phyloP scores from a whole-genome alignment of 2,329 filamentous ascomycete genomes.

The Ophiostoma ulmi region DNA sequence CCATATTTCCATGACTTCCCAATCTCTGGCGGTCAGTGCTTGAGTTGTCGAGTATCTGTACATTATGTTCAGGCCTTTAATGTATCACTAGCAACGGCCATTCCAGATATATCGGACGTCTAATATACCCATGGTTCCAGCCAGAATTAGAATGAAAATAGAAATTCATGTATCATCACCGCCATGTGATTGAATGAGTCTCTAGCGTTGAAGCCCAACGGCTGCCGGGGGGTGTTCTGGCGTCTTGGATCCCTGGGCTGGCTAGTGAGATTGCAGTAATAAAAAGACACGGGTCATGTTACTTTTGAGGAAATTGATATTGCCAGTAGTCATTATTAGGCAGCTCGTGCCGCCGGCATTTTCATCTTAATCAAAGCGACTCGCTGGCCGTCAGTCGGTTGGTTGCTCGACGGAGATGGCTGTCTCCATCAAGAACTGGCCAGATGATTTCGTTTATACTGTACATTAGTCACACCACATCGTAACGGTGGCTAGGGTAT shows the following conservation, averaged over 20 bases:
- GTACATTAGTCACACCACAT: not conserved
- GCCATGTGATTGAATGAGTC: not conserved
- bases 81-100: not conserved
- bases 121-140: not conserved
- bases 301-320: not conserved
- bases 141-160: not conserved
- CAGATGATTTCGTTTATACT: not conserved
- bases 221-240: slow-evolving; percentile 6
- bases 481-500: too few relatives aligned
- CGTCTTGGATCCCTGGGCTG: not conserved
- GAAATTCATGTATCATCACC: not conserved
- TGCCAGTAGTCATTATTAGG: not conserved
- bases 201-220: slow-evolving; percentile 11
- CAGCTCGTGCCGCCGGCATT: not conserved
- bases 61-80: not conserved
- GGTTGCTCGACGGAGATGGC: not conserved
- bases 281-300: not conserved
- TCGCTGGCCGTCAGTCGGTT: not conserved
- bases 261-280: slow-evolving; percentile 7
- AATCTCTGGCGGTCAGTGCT: not conserved
- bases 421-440: not conserved
- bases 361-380: not conserved
- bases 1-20: not conserved
- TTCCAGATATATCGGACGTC: not conserved
- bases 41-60: not conserved